These are phyloP conservation scores for Teunomyces pallodes DNA, from an alignment of 805 yeast genomes.

Conservation along the genomic window DNA sequence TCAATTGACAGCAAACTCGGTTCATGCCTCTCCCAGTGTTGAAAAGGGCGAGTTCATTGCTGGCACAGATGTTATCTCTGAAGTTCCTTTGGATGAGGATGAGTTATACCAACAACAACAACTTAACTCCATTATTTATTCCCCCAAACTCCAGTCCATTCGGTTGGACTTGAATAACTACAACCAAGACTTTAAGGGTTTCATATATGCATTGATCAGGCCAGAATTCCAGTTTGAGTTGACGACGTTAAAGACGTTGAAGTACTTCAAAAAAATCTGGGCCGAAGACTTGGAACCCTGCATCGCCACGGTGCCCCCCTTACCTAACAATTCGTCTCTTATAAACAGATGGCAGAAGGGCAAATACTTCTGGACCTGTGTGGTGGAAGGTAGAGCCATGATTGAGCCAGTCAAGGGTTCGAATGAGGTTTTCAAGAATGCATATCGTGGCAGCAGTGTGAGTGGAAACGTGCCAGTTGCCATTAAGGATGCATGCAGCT, in stretches of 20 bases:
- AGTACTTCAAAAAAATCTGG: constrained; percentile 62
- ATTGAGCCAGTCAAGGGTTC: constrained; percentile 86
- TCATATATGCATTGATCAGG: constrained; percentile 31
- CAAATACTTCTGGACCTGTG: constrained; percentile 54
- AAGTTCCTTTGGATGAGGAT: background rate
- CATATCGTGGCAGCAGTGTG: constrained; percentile 22
- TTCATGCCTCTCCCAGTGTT: constrained; percentile 6
- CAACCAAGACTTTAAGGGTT: constrained; percentile 42
- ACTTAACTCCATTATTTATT: constrained; percentile 24
- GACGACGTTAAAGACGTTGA: constrained; percentile 45
- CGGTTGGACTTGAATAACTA: constrained; percentile 47
- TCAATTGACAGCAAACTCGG: constrained; percentile 1
- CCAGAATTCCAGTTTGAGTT: constrained; percentile 38
- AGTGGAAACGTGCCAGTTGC: constrained; percentile 58
- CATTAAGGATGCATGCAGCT: constrained; percentile 67
- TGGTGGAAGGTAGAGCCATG: constrained; percentile 76
- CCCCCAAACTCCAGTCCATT: constrained; percentile 34
- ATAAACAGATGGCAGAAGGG: constrained; percentile 43
- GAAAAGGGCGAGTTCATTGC: constrained; percentile 3
- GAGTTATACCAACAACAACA: constrained; percentile 13
- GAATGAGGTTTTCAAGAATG: constrained; percentile 65
- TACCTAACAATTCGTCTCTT: constrained; percentile 53
- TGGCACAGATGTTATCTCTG: background rate
- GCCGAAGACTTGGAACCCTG: constrained; percentile 70
- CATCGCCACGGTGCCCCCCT: constrained; percentile 29